Evolutionary conservation across 805 yeast species (phyloP).

Genomic region (Brettanomyces anomalus): DNA sequence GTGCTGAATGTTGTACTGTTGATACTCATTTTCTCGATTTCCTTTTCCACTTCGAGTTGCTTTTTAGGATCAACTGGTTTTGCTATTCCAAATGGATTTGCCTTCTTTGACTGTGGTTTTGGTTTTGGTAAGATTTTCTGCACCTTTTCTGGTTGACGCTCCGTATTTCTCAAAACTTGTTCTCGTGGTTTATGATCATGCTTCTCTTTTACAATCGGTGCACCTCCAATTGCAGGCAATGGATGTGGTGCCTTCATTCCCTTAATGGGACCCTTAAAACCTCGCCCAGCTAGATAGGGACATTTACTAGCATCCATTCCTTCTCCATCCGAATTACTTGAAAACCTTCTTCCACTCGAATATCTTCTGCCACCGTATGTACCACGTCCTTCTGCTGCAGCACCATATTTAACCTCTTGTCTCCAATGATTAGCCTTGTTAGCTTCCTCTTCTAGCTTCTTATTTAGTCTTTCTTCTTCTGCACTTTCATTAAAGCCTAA

Average conservation of each 20-base stretch:
- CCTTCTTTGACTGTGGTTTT: slow-evolving; percentile 26
- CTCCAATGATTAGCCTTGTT: slow-evolving; percentile 1
- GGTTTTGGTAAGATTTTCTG: background rate
- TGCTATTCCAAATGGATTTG: slow-evolving; percentile 77
- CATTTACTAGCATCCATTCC: slow-evolving; percentile 33
- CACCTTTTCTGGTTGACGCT: background rate
- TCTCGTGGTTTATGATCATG: background rate
- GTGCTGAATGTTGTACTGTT: slow-evolving; percentile 35
- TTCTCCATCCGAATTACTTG: background rate
- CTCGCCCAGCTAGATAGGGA: slow-evolving; percentile 58
- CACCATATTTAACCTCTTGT: background rate
- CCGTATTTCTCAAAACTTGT: background rate
- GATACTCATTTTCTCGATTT: slow-evolving; percentile 31
- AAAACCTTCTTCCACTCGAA: background rate
- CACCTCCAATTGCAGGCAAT: slow-evolving; percentile 4
- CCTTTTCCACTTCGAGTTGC: slow-evolving; percentile 52
- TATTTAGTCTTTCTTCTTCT: slow-evolving; percentile 2
- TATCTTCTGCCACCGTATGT: no score
- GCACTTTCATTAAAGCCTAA: slow-evolving; percentile 18
- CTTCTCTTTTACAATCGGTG: background rate
- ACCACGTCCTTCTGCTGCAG: background rate
- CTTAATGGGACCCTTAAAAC: slow-evolving; percentile 53
- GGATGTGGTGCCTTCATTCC: slow-evolving; percentile 69
- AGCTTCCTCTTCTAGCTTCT: slow-evolving; percentile 2
- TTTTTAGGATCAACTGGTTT: slow-evolving; percentile 76